Evolutionary conservation across 2,329 filamentous ascomycete genomes (phyloP), one percentile per base, ranked within the genome.

Genomic region (Cladosporium austrohemisphaericum): DNA sequence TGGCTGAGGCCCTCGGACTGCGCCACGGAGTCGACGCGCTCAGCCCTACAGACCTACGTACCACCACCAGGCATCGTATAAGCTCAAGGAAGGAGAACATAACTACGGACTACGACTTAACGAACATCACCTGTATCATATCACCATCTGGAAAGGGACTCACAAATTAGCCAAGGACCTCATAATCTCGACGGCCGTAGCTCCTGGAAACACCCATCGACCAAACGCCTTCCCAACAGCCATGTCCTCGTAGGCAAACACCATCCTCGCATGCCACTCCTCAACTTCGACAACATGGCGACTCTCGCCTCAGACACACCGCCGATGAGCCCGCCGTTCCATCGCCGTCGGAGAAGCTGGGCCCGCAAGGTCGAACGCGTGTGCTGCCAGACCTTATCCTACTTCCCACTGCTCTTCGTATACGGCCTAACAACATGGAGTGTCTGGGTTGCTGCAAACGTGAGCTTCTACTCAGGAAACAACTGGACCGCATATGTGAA

Each of bases 391-490:
- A 80, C 83, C 53, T 77, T 86, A 46, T 87, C 82, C 20, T 95
- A 90, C 68, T 88, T 95, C 58, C 92, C 92, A n/a, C 76, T 97
- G 14, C 74, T 75, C 22, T 95, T 97, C 65, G 88, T 97, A 51
- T 96, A 95, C 64, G 79, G 85, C 49, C 69, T 96, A 57, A 92
- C 89, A n/a, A 86, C 86, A 9, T 98, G 93, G 93, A 91, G 89
- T 2, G 80, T 86, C n/a, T 96, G 86, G 78, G 90, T 95, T 7
- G 79, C 91, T 60, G 78, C 86, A 40, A 83, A 76, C 50, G 55
- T 73, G 44, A 73, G 72, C 2, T 87, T 66, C 52, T 48, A 60
- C 14, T 55, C 38, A 10, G 35, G 51, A 5, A 26, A 31, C 8
- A 49, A 36, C 9, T 41, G 48, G 23, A 38, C 36, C 16, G 55